These are phyloP conservation scores for Solanum virginianum DNA, from an alignment of 257 asterid species.

Conservation along the genomic window DNA sequence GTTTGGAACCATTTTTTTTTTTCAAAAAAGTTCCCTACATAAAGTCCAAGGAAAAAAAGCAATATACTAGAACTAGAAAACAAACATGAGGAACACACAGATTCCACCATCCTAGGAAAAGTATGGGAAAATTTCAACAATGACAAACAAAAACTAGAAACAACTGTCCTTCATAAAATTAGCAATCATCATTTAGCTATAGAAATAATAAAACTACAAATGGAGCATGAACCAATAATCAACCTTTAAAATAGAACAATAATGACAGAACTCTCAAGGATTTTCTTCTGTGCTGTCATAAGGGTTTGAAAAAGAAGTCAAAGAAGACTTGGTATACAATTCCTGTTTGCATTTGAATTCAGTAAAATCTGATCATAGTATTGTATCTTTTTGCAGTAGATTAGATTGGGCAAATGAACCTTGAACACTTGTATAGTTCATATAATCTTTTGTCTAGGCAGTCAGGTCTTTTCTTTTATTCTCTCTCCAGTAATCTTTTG, in stretches of 20 bases:
- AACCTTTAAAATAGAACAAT: background rate
- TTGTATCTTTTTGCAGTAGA: background rate
- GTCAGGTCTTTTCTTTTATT: background rate
- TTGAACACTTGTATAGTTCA: background rate
- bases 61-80: background rate
- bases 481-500: background rate
- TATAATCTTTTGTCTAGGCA: background rate
- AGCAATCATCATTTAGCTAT: background rate
- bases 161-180: background rate
- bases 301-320: background rate
- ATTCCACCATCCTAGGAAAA: background rate
- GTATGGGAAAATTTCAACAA: background rate
- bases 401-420: background rate
- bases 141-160: background rate
- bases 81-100: background rate
- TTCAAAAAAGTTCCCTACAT: background rate
- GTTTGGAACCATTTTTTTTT: background rate
- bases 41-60: background rate
- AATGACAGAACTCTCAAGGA: background rate
- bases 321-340: background rate
- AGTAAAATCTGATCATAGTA: background rate
- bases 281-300: background rate
- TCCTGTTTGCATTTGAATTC: background rate
- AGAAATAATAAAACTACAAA: background rate
- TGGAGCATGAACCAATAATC: background rate